Evolutionary conservation across 2,329 filamentous ascomycete species (phyloP), one percentile per base, ranked within the genome.

Genomic region (Ophiostoma angusticollis): DNA sequence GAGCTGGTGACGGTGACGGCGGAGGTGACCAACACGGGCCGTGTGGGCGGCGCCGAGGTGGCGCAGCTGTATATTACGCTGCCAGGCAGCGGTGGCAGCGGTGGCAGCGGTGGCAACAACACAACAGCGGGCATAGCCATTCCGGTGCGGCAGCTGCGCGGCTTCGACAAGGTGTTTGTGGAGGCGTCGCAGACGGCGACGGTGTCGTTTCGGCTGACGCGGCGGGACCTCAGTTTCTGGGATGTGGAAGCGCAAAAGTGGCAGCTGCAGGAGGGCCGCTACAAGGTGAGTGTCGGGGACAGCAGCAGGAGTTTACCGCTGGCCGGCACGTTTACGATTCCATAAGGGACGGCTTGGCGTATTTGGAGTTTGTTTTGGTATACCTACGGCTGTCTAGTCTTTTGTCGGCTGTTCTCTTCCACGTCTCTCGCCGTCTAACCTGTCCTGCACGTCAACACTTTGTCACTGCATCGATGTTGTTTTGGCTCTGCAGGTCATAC

Each of bases 211-310:
- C 52, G 60, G 19, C 52, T 83, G 28, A 79, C 66, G 14, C 63
- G 78, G 29, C 67, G 76, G 43, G 78, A 83, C 50, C 50, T 83
- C 35, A 81, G 76, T 54, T 62, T 74, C 19, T 83, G 78, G 79
- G 74, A 81, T 51, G 64, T 69, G 5, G 58, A 53, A 2, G 63
- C 62, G 23, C 75, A 81, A 58, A 69, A 70, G 49, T 83, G 78
- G 78, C 60, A 60, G 18, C 48, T 74, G 34, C 61, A 58, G 38
- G 51, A 47, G 9, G 65, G 64, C 1, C 49, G 48, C 2, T 69
- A 68, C 44, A 40, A 43, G 0, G 45, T 69, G 4, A 59, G 48
- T 36, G 59, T 68, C 3, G 67, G 66, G 0, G 54, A 53, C 1
- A 68, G 63, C 45, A 68, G 64, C 47, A 56, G 61, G 13, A 49